These are phyloP conservation scores for Acrocalymma vagum DNA, from an alignment of 2,329 filamentous ascomycete species.

Conservation along the genomic window DNA sequence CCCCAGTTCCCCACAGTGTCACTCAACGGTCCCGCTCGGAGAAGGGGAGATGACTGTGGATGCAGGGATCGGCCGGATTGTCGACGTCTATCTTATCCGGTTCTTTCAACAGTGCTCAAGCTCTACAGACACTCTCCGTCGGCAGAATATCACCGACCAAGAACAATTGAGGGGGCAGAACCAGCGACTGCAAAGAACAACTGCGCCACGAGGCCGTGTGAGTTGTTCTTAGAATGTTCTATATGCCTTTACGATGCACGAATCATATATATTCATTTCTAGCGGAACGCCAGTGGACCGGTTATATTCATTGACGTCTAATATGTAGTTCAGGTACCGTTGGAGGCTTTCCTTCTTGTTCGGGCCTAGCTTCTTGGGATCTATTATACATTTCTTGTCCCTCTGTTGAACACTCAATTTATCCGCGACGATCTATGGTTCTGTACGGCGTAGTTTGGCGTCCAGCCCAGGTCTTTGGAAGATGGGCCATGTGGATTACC, in stretches of 20 bases:
- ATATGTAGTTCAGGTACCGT: neutral
- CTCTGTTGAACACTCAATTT: constrained; percentile 26
- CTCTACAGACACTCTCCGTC: no score
- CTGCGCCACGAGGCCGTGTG: no score
- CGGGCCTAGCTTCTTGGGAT: constrained; percentile 4
- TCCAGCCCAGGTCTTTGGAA: constrained; percentile 20
- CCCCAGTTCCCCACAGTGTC: no score
- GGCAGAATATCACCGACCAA: no score
- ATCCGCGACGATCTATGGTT: constrained; percentile 23
- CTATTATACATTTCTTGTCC: constrained; percentile 5
- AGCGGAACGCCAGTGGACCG: neutral
- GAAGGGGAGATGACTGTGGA: no score
- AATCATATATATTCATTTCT: neutral
- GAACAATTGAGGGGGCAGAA: no score
- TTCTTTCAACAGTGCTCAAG: no score
- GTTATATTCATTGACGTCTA: constrained; percentile 7
- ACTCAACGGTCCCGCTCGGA: no score
- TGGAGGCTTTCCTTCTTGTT: constrained; percentile 2
- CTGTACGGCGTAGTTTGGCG: constrained; percentile 8
- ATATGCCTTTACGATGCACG: neutral
- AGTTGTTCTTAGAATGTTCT: no score
- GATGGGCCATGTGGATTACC: constrained; percentile 3
- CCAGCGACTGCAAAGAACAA: no score
- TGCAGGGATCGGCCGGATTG: no score
- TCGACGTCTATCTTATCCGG: no score